phyloP scores from a whole-genome alignment of 2,329 filamentous ascomycete genomes.

The Phaeosphaeriaceae sp. region DNA sequence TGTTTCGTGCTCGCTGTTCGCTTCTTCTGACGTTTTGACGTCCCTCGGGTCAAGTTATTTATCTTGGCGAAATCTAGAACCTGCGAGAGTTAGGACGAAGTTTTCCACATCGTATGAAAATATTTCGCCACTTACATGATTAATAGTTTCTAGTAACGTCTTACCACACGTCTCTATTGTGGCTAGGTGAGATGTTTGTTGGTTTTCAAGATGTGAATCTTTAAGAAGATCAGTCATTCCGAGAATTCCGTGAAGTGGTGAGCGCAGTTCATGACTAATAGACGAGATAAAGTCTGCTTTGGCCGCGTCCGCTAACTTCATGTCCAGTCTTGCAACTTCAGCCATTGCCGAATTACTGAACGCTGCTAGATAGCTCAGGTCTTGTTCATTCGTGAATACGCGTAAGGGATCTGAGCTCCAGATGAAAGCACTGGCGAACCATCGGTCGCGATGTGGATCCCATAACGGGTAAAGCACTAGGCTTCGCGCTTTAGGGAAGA shows the following conservation, averaged over 20 bases:
- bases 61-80: constrained; percentile 51
- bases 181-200: constrained; percentile 51
- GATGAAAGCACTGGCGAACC: constrained; percentile 47
- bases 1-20: constrained; percentile 38
- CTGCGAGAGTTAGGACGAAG: constrained; percentile 20
- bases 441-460: constrained; percentile 48
- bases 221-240: constrained; percentile 49
- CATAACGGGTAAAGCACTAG: constrained; percentile 49
- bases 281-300: constrained; percentile 66
- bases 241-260: constrained; percentile 66
- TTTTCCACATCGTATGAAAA: neutral
- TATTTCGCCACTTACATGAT: constrained; percentile 39
- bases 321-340: constrained; percentile 47
- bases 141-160: constrained; percentile 50
- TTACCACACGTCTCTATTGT: constrained; percentile 50
- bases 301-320: constrained; percentile 50
- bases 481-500: constrained; percentile 46
- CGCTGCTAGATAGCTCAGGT: constrained; percentile 47
- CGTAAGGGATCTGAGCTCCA: constrained; percentile 48
- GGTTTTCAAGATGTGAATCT: constrained; percentile 38
- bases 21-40: constrained; percentile 39
- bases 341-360: constrained; percentile 50
- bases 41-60: constrained; percentile 43
- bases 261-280: constrained; percentile 67
- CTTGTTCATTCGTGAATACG: constrained; percentile 46